Conservation (phyloP, 768 basidiomycete genomes). For the Suillus discolor region DNA sequence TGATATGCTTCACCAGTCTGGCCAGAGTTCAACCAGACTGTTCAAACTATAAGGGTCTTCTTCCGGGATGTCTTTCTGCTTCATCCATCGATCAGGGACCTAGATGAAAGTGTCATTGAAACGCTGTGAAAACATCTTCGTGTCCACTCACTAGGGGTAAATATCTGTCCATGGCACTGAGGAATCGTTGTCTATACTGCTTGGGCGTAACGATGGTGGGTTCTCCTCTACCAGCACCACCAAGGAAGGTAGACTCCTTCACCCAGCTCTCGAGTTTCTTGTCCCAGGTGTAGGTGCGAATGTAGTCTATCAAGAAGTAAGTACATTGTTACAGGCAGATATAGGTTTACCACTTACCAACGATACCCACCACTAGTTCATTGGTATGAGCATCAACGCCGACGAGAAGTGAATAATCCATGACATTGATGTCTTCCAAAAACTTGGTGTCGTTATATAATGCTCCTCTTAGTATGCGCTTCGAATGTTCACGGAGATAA, state of each 20-base stretch:
- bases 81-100: slow-evolving; percentile 93
- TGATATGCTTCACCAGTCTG: slow-evolving; percentile 51
- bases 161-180: slow-evolving; percentile 88
- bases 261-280: slow-evolving; percentile 99
- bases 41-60: slow-evolving; percentile 63
- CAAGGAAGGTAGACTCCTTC: slow-evolving; percentile 91
- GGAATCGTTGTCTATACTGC: slow-evolving; percentile 88
- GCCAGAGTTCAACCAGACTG: slow-evolving; percentile 59
- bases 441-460: slow-evolving; percentile 96
- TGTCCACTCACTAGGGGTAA: slow-evolving; percentile 69
- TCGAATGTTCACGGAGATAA: slow-evolving; percentile 95
- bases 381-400: slow-evolving; percentile 89
- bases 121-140: not conserved
- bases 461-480: slow-evolving; percentile 87
- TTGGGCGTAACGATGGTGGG: slow-evolving; percentile 97
- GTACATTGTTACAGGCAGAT: not conserved
- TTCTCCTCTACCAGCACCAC: slow-evolving; percentile 80
- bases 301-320: slow-evolving; percentile 64
- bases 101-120: slow-evolving; percentile 29
- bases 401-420: slow-evolving; percentile 97
- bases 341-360: slow-evolving; percentile 62
- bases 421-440: slow-evolving; percentile 90
- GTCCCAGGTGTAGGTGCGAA: slow-evolving; percentile 97
- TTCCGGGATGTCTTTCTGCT: slow-evolving; percentile 76
- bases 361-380: slow-evolving; percentile 95